Conservation (phyloP, 192 early-diverging fungal genomes). For the Linnemannia hyalina region DNA sequence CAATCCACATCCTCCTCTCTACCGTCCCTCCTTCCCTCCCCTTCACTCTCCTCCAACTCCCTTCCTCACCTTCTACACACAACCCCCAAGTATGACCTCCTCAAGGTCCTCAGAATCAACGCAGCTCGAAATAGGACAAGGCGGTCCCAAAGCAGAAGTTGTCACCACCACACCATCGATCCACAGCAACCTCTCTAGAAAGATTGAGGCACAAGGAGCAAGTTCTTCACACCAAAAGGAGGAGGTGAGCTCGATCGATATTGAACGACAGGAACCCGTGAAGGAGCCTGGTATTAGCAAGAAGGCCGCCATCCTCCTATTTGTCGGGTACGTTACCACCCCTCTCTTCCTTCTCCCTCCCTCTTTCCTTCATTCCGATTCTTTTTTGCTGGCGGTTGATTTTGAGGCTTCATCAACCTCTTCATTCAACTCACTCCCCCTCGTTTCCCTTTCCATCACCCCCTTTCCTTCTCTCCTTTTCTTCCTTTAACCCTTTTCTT, state of each 20-base stretch:
- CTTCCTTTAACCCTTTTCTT: background rate
- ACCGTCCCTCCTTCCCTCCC: background rate
- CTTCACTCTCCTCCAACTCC: background rate
- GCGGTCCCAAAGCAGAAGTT: background rate
- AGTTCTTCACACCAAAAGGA: background rate
- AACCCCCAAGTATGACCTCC: slow-evolving; percentile 20
- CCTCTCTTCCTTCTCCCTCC: background rate
- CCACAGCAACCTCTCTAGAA: background rate
- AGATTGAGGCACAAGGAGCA: background rate
- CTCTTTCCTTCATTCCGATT: background rate
- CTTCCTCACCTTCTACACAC: background rate
- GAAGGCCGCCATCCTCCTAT: slow-evolving; percentile 36
- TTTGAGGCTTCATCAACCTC: too few species aligned
- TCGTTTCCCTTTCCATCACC: background rate
- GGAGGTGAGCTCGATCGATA: slow-evolving; percentile 5
- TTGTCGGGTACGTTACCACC: slow-evolving; percentile 40
- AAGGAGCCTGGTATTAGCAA: slow-evolving; percentile 22
- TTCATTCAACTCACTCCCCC: too few species aligned
- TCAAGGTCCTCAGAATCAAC: slow-evolving; percentile 39
- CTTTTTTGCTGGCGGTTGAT: background rate
- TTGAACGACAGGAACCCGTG: slow-evolving; percentile 15
- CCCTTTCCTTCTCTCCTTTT: background rate
- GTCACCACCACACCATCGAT: background rate
- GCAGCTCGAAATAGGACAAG: slow-evolving; percentile 17
- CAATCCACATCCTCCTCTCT: background rate